phyloP scores from a whole-genome alignment of 2,329 filamentous ascomycete species.

The Trichoderma sp. region DNA sequence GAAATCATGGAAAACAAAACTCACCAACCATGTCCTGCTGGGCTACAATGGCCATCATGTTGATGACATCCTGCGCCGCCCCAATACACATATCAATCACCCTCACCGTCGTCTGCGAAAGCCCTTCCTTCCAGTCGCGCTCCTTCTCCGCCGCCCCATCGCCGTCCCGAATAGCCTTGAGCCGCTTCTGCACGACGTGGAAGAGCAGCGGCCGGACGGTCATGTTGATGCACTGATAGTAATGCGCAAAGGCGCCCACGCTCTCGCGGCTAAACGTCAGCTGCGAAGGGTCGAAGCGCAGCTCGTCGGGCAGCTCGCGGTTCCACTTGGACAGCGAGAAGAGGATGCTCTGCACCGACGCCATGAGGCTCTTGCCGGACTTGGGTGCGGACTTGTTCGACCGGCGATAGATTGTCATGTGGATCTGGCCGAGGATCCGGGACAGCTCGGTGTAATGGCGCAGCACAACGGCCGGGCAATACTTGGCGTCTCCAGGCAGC shows the following conservation, averaged over 20 bases:
- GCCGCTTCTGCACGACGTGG: conserved; percentile 53
- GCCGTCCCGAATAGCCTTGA: conserved; percentile 37
- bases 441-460: conserved; percentile 57
- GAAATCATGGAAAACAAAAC: conserved; percentile 22
- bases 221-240: conserved; percentile 62
- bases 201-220: conserved; percentile 57
- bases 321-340: conserved; percentile 54
- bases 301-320: conserved; percentile 48
- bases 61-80: conserved; percentile 49
- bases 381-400: conserved; percentile 41
- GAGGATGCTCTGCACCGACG: conserved; percentile 55
- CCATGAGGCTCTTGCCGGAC: conserved; percentile 51
- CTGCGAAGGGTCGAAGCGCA: conserved; percentile 52
- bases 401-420: conserved; percentile 51
- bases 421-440: conserved; percentile 54
- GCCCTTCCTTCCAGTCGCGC: conserved; percentile 43
- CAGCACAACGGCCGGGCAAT: conserved; percentile 52
- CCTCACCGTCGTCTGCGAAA: conserved; percentile 51
- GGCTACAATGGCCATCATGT: conserved; percentile 33
- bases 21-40: conserved; percentile 49
- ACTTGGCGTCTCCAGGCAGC: conserved; percentile 43
- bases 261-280: conserved; percentile 52
- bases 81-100: conserved; percentile 57
- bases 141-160: conserved; percentile 37
- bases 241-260: conserved; percentile 56